Evolutionary conservation across 1,284 basidiomycete genomes (phyloP), one percentile per base, ranked within the genome.

Genomic region (Ceratobasidium papillatum): DNA sequence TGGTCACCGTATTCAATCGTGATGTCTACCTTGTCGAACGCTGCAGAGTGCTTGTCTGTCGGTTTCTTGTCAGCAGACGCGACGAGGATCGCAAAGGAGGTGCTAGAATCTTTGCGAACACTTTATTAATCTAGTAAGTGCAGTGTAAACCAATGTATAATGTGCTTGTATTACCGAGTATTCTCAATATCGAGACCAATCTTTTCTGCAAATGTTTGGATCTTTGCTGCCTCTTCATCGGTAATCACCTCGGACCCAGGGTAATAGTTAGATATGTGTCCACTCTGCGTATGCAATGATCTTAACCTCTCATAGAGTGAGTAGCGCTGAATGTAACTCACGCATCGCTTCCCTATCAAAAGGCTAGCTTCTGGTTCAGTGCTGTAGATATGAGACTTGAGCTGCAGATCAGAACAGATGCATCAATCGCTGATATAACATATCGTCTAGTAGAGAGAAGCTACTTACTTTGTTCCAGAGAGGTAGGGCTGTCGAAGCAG

Each of bases 241-340:
- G 86, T 85, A 34, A 91, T 88, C 9, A 86, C 81, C 75, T 77
- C 22, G 27, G 91, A 86, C 1, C 92, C 92, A 30, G 91, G 87
- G 80, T 95, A 95, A 81, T 95, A 95, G 80, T 94, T 93, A 36
- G 90, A 92, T 63, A 93, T 79, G 76, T 94, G 92, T 0, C 93
- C 93, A 30, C 88, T 84, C 38, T 78, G 22, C 4, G 17, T 4
- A 12, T 17, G 14, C n/a, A 12, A 27, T 30, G 17, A 30, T 25
- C 27, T 51, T 45, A 63, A 52, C 11, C 19, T 59, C 74, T 75
- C 30, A 52, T 19, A 47, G 3, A 45, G 72, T 22, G 17, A 47
- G 38, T 32, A 32, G 9, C 32, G 11, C 22, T 12, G 27, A 41
- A 12, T 38, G 45, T 19, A 30, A 64, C 76, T 59, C 41, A 77